Evolutionary conservation across 495 filamentous ascomycete species (phyloP), one percentile per base, ranked within the genome.

Genomic region (Usnea hakonensis): DNA sequence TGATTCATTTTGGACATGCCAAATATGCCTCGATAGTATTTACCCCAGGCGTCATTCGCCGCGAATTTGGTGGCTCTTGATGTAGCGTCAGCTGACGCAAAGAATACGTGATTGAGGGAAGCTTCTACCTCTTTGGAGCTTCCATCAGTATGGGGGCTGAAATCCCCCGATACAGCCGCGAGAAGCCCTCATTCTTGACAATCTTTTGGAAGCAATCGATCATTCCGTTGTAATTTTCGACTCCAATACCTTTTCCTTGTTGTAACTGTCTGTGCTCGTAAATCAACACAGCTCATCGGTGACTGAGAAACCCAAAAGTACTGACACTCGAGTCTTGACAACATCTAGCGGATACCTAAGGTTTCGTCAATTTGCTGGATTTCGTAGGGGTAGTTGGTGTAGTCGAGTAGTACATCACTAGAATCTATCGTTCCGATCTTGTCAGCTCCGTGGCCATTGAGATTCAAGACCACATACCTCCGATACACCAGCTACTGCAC

Each of bases 161-260:
- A 73, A 98, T 98, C 72, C 94, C 94, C 69, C 94, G 89, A 78
- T 98, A 98, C 23, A 98, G 78, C 57, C 93, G 84, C 59, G 90
- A 93, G 74, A 87, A 85, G 35, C 94, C 94, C 78, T 98, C 94
- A 69, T 94, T 87, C 73, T 83, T 85, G 69, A 98, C 80, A 64
- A 98, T 98, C 82, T 98, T 98, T 69, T 83, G 79, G 79, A 98
- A 92, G 79, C 92, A 97, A 75, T 98, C 94, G 37, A 98, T 69
- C 91, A 97, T 98, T 78, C 93, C 90, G 79, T 83, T 96, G 79
- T 98, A 98, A 63, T 78, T 74, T 60, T 97, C 91, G 56, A 80
- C 83, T 50, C 91, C 90, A 21, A 67, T 61, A 54, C 77, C 81
- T 66, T 80, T 77, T 61, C 86, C 87, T n/a, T 83, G 83, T 74